Percentiles rank a stretch among this genome's conserved stretches.
Evolutionary conservation across 208 protist genomes (phyloP).

Genomic region (Plasmodiophora brassicae): DNA sequence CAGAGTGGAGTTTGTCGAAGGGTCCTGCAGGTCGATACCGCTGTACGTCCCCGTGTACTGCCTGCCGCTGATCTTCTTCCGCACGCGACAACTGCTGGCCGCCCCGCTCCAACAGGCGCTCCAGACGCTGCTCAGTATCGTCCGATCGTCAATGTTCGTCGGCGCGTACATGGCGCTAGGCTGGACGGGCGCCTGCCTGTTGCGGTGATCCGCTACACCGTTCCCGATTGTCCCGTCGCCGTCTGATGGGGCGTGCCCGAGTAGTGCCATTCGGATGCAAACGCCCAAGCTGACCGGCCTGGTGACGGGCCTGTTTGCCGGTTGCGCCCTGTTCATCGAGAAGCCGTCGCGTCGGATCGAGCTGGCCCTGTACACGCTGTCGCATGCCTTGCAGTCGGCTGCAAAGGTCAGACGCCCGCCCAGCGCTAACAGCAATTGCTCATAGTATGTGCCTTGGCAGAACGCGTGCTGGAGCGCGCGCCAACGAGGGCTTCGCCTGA

Average conservation of each 20-base stretch:
- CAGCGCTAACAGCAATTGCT: too few relatives aligned
- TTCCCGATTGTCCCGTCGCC: too few relatives aligned
- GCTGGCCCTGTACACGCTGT: background rate
- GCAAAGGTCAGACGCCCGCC: too few relatives aligned
- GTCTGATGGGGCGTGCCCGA: too few relatives aligned
- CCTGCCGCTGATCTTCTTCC: background rate
- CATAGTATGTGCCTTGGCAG: too few relatives aligned
- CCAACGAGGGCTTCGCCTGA: too few relatives aligned
- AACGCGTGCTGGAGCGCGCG: too few relatives aligned
- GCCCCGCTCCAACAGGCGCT: background rate
- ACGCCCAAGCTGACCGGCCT: background rate
- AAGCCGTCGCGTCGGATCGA: background rate
- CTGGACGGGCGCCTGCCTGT: background rate
- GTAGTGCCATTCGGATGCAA: background rate
- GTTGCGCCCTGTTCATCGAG: background rate
- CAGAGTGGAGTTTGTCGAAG: background rate
- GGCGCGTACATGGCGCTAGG: background rate
- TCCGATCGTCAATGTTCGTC: background rate
- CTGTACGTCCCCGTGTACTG: background rate
- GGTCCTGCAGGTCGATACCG: background rate
- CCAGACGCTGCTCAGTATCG: background rate
- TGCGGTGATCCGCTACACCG: background rate
- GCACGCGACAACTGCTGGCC: background rate
- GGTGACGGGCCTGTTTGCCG: background rate
- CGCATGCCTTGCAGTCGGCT: background rate